Conservation (phyloP, 1,284 basidiomycete species). For the Puccinia brachypodii region DNA sequence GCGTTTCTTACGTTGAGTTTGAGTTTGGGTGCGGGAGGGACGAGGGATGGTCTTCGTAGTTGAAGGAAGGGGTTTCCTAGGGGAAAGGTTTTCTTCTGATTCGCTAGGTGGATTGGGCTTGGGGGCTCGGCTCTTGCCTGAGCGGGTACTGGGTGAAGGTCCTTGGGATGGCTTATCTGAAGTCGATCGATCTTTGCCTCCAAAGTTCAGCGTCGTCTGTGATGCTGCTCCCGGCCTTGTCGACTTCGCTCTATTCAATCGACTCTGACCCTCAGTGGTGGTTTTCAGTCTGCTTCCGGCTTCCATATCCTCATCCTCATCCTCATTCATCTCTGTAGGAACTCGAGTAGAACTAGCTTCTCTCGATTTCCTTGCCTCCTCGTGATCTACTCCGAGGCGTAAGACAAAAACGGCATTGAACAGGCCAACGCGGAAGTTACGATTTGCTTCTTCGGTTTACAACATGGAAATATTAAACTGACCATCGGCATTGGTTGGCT, state of each 20-base stretch:
- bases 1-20: constrained; percentile 4
- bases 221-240: background rate
- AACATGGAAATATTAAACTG: background rate
- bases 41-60: constrained; percentile 3
- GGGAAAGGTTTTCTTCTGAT: constrained; percentile 6
- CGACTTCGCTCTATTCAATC: background rate
- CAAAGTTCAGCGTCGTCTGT: background rate
- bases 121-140: background rate
- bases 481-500: constrained; percentile 14
- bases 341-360: background rate
- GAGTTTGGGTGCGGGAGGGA: background rate
- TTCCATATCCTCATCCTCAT: background rate
- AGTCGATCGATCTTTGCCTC: background rate
- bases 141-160: background rate
- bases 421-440: background rate
- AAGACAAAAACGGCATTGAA: background rate
- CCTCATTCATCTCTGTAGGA: background rate
- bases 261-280: background rate
- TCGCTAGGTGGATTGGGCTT: background rate
- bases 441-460: background rate
- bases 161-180: background rate
- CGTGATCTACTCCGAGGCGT: background rate
- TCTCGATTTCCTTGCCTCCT: background rate
- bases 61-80: background rate
- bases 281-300: background rate